A percentile compares a stretch with the other conserved stretches of the same genome.
phyloP scores from a whole-genome alignment of 768 basidiomycete genomes.

The Mrakia hoshinonis region DNA sequence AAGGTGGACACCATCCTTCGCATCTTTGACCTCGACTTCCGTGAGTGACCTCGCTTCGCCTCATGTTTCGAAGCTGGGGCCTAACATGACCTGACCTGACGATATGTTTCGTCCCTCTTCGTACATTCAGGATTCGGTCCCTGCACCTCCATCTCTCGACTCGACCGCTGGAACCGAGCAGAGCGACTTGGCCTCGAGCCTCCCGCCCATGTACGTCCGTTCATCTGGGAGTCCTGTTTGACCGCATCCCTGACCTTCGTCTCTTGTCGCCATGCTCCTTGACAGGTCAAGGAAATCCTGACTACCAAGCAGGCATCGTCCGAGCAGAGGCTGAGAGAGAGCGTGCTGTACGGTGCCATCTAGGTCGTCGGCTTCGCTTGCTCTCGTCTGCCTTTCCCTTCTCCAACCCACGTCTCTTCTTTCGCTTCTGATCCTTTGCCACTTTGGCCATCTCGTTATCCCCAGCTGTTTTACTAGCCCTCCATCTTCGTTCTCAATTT shows the following conservation, averaged over 20 bases:
- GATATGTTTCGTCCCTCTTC: neutral
- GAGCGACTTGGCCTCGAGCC: slow-evolving; percentile 67
- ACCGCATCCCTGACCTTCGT: neutral
- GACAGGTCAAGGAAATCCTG: neutral
- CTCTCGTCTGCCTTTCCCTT: neutral
- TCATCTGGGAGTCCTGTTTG: neutral
- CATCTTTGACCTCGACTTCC: slow-evolving; percentile 38
- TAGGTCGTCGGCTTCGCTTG: neutral
- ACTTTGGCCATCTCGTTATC: neutral
- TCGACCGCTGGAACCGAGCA: slow-evolving; percentile 84
- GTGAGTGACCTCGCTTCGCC: neutral
- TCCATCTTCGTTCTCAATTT: no score
- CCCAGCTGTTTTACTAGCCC: neutral
- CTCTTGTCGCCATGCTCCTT: neutral
- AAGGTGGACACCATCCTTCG: slow-evolving; percentile 49
- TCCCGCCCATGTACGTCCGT: slow-evolving; percentile 57
- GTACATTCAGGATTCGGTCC: slow-evolving; percentile 36
- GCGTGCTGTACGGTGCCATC: slow-evolving; percentile 2
- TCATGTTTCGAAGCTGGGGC: neutral
- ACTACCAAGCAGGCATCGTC: neutral
- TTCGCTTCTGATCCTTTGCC: neutral
- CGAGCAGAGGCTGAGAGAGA: neutral
- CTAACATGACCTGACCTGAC: no score
- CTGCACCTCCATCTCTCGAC: slow-evolving; percentile 47
- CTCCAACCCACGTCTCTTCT: neutral